Percentiles rank a stretch among this genome's conserved stretches.
phyloP scores from a whole-genome alignment of 2,329 filamentous ascomycete genomes.

The Aspergillus udagawae region DNA sequence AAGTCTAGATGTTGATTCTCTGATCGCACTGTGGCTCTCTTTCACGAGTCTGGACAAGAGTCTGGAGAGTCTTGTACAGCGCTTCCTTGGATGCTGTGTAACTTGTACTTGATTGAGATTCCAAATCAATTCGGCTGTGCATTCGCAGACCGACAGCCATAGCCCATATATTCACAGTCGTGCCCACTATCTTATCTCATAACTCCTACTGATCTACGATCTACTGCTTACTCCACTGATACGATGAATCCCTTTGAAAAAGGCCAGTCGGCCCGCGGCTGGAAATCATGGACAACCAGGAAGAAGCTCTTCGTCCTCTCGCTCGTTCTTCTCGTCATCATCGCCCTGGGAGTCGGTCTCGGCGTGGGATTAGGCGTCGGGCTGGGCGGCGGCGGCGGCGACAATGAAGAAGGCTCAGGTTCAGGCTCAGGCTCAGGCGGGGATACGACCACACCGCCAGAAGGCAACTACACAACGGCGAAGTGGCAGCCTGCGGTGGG shows the following conservation, averaged over 20 bases:
- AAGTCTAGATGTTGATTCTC: too few species aligned
- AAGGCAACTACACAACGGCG: conserved; percentile 19
- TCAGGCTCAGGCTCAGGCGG: conserved; percentile 17
- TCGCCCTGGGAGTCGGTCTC: conserved; percentile 53
- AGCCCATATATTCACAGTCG: too few species aligned
- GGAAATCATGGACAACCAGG: conserved; percentile 28
- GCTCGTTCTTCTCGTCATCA: conserved; percentile 23
- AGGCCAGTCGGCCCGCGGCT: conserved; percentile 16
- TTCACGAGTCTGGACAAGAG: too few species aligned
- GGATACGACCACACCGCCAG: conserved; percentile 8
- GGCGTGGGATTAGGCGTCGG: conserved; percentile 52
- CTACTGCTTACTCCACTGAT: too few species aligned
- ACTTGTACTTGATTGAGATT: too few species aligned
- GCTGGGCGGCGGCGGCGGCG: conserved; percentile 22
- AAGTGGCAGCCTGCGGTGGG: conserved; percentile 53
- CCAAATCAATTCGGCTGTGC: too few species aligned
- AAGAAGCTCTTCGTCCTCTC: conserved; percentile 30
- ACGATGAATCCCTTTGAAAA: conserved; percentile 4
- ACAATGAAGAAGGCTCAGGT: conserved; percentile 16
- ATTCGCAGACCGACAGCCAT: too few species aligned
- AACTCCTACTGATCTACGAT: too few species aligned
- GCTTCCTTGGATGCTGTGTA: too few species aligned
- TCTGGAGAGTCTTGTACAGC: too few species aligned
- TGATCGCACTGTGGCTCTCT: too few species aligned
- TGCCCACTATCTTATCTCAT: too few species aligned